phyloP scores from a whole-genome alignment of 306 rosid species.

The Cicer cuneatum region DNA sequence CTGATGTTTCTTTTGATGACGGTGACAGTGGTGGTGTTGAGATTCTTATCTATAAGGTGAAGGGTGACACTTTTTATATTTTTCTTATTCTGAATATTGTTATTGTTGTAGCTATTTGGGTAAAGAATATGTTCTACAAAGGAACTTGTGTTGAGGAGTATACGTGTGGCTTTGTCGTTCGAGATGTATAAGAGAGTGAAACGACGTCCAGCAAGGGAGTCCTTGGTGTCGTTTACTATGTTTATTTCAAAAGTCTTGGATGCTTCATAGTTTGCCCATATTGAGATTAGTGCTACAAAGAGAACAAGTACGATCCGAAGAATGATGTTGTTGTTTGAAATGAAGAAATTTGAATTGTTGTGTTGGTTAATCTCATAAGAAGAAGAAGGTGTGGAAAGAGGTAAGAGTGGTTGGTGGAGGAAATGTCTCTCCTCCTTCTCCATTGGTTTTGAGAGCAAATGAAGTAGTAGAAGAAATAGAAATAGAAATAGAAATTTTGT shows the following conservation, averaged over 20 bases:
- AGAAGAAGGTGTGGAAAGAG: constrained; percentile 26
- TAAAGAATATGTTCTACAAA: constrained; percentile 57
- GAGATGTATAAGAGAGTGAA: constrained; percentile 67
- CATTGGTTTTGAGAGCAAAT: constrained; percentile 22
- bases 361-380: not conserved
- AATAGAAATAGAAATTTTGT: not conserved
- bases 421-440: constrained; percentile 25
- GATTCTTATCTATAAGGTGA: constrained; percentile 47
- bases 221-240: constrained; percentile 53
- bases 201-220: constrained; percentile 49
- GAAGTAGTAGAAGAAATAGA: not conserved
- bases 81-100: constrained; percentile 39
- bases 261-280: constrained; percentile 71
- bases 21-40: not conserved
- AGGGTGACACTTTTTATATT: constrained; percentile 53
- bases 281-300: constrained; percentile 47
- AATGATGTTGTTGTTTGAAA: constrained; percentile 36
- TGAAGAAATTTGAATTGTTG: not conserved
- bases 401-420: constrained; percentile 47
- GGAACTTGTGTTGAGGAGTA: constrained; percentile 59
- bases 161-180: constrained; percentile 63
- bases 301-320: constrained; percentile 48
- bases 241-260: constrained; percentile 64
- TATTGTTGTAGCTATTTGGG: not conserved
- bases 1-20: not conserved